Evolutionary conservation across 306 rosid genomes (phyloP), one percentile per base, ranked within the genome.

Genomic region (Quercus aquifolioides): DNA sequence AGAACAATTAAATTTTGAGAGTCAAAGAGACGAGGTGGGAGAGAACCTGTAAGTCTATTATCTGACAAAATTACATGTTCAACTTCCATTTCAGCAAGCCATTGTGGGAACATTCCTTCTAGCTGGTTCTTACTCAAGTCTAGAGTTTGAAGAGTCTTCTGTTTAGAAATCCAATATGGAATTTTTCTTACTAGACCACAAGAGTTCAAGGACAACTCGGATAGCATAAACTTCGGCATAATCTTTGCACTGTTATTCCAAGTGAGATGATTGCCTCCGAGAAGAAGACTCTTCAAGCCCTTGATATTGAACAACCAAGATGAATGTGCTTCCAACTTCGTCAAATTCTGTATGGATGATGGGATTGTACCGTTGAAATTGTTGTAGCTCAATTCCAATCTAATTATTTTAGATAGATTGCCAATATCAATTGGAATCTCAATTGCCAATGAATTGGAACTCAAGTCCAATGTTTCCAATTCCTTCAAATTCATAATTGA

Each of bases 101-200:
- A 82, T 26, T 31, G 43, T 62, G 85, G 85, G 55, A 82, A 77
- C 4, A 14, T 14, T 71, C 85, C 85, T 76, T 72, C 74, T 1
- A 82, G 75, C 76, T 77, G 52, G 69, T 82, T 82, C 64, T 76
- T 52, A 28, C 85, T 82, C 81, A 77, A 82, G 74, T 82, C 81
- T 4, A 82, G 43, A 57, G 59, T 51, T 76, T 71, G 23, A 7
- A 82, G 62, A 21, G 70, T 41, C 43, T 54, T 82, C 12, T 82
- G 85, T 4, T 25, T 23, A 46, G 85, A 71, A 76, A 82, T 76
- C 81, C 85, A 82, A 14, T 31, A 28, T 62, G 85, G 85, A 69
- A 82, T 57, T 51, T 82, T 78, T 54, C 78, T 78, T 11, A 6
- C 35, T 15, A 82, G 75, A 31, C 85, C 71, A 72, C 85, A 63